Conservation (phyloP, 2,329 filamentous ascomycete genomes). For the Phaeomoniella chlamydospora region DNA sequence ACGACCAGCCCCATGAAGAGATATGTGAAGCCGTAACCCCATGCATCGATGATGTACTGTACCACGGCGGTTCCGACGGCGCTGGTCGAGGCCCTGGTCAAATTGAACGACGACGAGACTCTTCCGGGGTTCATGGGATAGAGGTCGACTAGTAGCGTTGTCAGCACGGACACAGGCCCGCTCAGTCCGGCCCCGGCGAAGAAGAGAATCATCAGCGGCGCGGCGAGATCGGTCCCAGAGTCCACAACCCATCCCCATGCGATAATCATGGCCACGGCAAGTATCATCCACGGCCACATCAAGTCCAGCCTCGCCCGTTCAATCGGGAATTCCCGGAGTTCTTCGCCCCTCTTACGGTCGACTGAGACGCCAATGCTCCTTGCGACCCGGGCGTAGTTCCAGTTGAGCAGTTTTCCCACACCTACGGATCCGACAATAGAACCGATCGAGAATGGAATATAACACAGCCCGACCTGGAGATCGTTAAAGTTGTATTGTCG, state of each 20-base stretch:
- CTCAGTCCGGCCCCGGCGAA: slow-evolving; percentile 5
- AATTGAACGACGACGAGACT: slow-evolving; percentile 19
- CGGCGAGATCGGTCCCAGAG: slow-evolving; percentile 16
- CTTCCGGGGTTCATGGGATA: slow-evolving; percentile 13
- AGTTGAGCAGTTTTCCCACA: slow-evolving; percentile 11
- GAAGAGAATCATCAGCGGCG: slow-evolving; percentile 13
- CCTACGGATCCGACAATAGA: slow-evolving; percentile 12
- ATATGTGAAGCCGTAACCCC: slow-evolving; percentile 8
- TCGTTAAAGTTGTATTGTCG: slow-evolving; percentile 31
- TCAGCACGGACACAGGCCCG: slow-evolving; percentile 3
- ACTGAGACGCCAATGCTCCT: slow-evolving; percentile 2
- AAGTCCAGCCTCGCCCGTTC: slow-evolving; percentile 6
- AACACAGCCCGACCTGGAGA: slow-evolving; percentile 28
- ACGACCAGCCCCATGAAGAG: neutral
- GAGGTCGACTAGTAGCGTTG: slow-evolving; percentile 7
- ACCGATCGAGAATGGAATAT: slow-evolving; percentile 14
- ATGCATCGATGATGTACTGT: slow-evolving; percentile 9
- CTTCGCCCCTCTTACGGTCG: slow-evolving; percentile 1
- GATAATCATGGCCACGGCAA: slow-evolving; percentile 1
- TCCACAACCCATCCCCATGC: slow-evolving; percentile 11
- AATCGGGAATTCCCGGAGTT: slow-evolving; percentile 5
- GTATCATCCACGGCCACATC: slow-evolving; percentile 5
- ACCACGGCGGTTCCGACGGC: slow-evolving; percentile 15
- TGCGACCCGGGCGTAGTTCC: slow-evolving; percentile 5
- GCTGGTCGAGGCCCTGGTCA: slow-evolving; percentile 17